phyloP scores from a whole-genome alignment of 2,329 filamentous ascomycete species.

The Colletotrichum neosansevieriae region DNA sequence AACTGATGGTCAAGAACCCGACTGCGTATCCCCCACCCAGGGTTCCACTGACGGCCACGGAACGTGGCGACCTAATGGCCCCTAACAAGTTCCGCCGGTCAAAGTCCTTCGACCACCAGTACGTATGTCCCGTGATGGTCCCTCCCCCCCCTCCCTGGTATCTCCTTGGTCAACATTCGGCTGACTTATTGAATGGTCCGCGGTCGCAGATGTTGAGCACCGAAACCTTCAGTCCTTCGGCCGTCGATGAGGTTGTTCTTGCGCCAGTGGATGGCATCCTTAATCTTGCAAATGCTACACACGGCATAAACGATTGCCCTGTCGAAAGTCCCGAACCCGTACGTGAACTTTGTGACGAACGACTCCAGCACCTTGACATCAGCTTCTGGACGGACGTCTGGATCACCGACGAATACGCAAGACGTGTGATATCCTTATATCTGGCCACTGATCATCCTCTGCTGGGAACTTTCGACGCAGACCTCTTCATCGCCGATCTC shows the following conservation, averaged over 20 bases:
- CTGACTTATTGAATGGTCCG: background rate
- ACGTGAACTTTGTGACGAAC: constrained; percentile 45
- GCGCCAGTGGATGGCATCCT: background rate
- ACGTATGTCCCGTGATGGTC: constrained; percentile 13
- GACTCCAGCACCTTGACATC: constrained; percentile 47
- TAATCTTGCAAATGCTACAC: background rate
- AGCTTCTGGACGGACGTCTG: constrained; percentile 50
- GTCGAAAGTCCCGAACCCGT: constrained; percentile 9
- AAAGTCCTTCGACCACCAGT: constrained; percentile 29
- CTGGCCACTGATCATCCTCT: constrained; percentile 54
- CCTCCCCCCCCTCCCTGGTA: too few species aligned
- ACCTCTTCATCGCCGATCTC: constrained; percentile 51
- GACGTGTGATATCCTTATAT: constrained; percentile 51
- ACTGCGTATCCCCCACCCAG: constrained; percentile 40
- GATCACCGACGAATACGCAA: constrained; percentile 48
- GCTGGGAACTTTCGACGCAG: constrained; percentile 50
- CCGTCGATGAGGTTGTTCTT: background rate
- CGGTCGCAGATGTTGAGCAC: background rate
- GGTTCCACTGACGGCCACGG: background rate
- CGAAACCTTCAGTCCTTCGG: background rate
- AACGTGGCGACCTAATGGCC: constrained; percentile 7
- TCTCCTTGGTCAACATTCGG: background rate
- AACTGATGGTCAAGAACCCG: constrained; percentile 45
- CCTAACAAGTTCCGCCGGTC: constrained; percentile 5
- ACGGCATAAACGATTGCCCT: background rate